Evolutionary conservation across 257 asterid genomes (phyloP).

Genomic region (Misopates orontium): DNA sequence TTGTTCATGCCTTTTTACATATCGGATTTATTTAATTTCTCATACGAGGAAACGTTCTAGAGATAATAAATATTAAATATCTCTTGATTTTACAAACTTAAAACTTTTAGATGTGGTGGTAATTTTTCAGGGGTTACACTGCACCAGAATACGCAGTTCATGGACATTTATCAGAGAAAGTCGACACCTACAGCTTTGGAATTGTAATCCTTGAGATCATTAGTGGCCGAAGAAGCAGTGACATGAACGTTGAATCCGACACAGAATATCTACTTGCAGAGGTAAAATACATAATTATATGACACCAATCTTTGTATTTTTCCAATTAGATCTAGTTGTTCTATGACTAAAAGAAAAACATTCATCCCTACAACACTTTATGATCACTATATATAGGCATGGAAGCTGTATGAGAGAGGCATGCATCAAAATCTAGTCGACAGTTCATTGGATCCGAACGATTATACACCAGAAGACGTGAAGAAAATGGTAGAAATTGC

Average conservation of each 20-base stretch:
- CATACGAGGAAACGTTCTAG: too few species aligned
- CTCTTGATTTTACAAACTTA: too few species aligned
- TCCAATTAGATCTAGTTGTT: too few species aligned
- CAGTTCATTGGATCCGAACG: conserved; percentile 47
- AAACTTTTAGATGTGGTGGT: conserved; percentile 66
- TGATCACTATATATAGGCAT: conserved; percentile 46
- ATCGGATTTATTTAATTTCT: too few species aligned
- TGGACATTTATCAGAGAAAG: conserved; percentile 83
- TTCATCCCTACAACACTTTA: too few species aligned
- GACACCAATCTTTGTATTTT: too few species aligned
- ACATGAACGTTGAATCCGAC: conserved; percentile 45
- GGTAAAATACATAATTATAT: conserved; percentile 36
- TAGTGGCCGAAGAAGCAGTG: conserved; percentile 65
- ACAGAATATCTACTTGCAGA: conserved; percentile 65
- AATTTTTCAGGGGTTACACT: conserved; percentile 65
- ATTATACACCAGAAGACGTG: conserved; percentile 45
- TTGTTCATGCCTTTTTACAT: too few species aligned
- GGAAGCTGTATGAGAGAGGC: conserved; percentile 64
- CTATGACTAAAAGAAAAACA: too few species aligned
- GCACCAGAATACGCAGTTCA: conserved; percentile 28
- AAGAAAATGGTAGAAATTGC: conserved; percentile 70
- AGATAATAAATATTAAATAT: too few species aligned
- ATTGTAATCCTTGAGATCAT: conserved; percentile 63
- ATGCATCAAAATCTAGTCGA: conserved; percentile 54
- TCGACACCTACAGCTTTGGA: conserved; percentile 77